phyloP scores from a whole-genome alignment of 441 rosid species.

The Erysimum cheiri region DNA sequence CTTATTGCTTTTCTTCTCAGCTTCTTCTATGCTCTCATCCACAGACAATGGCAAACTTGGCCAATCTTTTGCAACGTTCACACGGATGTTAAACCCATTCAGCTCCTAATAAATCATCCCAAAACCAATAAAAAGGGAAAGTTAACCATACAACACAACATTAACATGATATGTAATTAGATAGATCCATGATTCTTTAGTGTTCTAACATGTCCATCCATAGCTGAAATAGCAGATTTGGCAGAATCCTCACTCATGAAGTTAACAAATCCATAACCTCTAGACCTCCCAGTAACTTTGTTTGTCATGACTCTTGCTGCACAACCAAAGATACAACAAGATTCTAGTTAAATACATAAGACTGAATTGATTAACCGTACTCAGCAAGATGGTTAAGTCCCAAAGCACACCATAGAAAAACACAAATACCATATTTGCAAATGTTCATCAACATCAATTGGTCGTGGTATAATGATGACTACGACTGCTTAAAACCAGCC shows the following conservation, averaged over 20 bases:
- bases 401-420: background rate
- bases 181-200: background rate
- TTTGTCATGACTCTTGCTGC: slow-evolving; percentile 72
- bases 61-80: slow-evolving; percentile 61
- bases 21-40: slow-evolving; percentile 36
- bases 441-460: slow-evolving; percentile 13
- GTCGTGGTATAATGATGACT: background rate
- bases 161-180: slow-evolving; percentile 2
- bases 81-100: slow-evolving; percentile 64
- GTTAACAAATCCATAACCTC: slow-evolving; percentile 79
- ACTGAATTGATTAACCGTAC: too few species aligned
- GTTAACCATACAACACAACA: slow-evolving; percentile 6
- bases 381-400: too few species aligned
- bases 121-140: background rate
- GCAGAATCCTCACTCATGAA: slow-evolving; percentile 59
- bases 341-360: background rate
- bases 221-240: slow-evolving; percentile 65
- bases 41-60: slow-evolving; percentile 47
- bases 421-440: background rate
- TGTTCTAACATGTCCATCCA: slow-evolving; percentile 76
- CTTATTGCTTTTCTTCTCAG: slow-evolving; percentile 32
- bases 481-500: background rate
- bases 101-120: slow-evolving; percentile 55
- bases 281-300: slow-evolving; percentile 72
- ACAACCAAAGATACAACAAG: slow-evolving; percentile 19